Base-by-base conservation (phyloP, 1,139 yeast species). In the Debaryomycetaceae sp. region DNA sequence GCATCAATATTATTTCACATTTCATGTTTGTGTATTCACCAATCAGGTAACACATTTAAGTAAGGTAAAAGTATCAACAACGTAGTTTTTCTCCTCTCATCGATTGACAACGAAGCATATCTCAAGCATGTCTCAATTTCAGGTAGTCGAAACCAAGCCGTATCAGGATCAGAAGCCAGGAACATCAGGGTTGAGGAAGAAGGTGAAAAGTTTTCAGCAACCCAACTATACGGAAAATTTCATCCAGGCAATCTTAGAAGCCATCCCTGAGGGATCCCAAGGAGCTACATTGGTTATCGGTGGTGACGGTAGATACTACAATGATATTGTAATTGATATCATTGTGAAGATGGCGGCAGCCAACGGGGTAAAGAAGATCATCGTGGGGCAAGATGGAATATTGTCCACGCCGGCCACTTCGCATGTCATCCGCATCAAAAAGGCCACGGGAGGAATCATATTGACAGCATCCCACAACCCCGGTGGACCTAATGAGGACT, bases 391-490 rank as follows among this genome's bases (percentile, higher is more conserved):
- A 59, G 59, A 85, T 56, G 98, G 98, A 23, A 76, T 93, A 48
- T 75, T 93, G 45, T 87, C 96, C 14, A 93, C 99, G 5, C 99
- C 99, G 1, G 98, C 98, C 22, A 95, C 97, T 20, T 88, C 97
- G 17, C 91, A 90, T 63, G 75, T 93, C 46, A 93, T 93, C 57
- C 81, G 99, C 64, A 80, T 82, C 52, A 80, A 72, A 54, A 63
- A 75, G 45, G 87, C 89, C 50, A 91, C 97, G 6, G 99, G 99
- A 50, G 99, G 98, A 49, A 90, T 93, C 65, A 89, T 95, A 52
- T 76, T 93, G 60, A 93, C 99, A 20, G 99, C 99, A 4, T 87
- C 96, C 34, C 99, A 93, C 68, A 93, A 93, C 68, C 99, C 99
- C n/a, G 99, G 99, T 63, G 98, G 98, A 6, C 97, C 97, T 48